phyloP scores from a whole-genome alignment of 305 asterid species.

The Rubia balearica region DNA sequence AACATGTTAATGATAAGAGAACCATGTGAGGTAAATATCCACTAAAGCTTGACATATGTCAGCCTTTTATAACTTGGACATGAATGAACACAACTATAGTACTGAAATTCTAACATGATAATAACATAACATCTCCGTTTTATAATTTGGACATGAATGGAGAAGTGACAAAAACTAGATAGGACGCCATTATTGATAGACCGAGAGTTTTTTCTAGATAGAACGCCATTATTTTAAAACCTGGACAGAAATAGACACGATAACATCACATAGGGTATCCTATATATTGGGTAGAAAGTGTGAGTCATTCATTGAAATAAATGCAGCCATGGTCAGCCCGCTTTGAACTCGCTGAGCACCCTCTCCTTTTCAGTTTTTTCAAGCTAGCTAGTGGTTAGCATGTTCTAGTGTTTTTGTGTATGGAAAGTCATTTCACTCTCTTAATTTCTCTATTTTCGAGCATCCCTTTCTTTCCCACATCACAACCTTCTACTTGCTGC shows the following conservation, averaged over 20 bases:
- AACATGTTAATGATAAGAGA: too few relatives aligned
- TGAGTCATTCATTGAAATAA: constrained; percentile 32
- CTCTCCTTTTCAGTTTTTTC: constrained; percentile 11
- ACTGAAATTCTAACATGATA: too few relatives aligned
- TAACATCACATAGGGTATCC: neutral
- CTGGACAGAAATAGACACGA: neutral
- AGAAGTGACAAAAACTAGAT: too few relatives aligned
- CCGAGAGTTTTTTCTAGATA: too few relatives aligned
- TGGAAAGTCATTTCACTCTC: constrained; percentile 49
- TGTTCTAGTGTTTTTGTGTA: constrained; percentile 15
- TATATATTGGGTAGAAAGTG: neutral
- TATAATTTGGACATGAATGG: too few relatives aligned
- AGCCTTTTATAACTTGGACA: too few relatives aligned
- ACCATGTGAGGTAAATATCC: too few relatives aligned
- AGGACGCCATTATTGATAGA: too few relatives aligned
- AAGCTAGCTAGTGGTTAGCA: constrained; percentile 13
- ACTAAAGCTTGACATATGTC: neutral
- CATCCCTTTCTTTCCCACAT: constrained; percentile 1
- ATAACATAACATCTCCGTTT: too few relatives aligned
- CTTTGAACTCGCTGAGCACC: constrained; percentile 30
- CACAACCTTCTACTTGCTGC: constrained; percentile 3
- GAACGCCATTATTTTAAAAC: too few relatives aligned
- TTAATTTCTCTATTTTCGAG: constrained; percentile 14
- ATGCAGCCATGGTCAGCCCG: constrained; percentile 32
- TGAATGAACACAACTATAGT: too few relatives aligned